These are phyloP conservation scores for Nicotiana attenuata DNA, from an alignment of 257 asterid species.

Conservation along the genomic window DNA sequence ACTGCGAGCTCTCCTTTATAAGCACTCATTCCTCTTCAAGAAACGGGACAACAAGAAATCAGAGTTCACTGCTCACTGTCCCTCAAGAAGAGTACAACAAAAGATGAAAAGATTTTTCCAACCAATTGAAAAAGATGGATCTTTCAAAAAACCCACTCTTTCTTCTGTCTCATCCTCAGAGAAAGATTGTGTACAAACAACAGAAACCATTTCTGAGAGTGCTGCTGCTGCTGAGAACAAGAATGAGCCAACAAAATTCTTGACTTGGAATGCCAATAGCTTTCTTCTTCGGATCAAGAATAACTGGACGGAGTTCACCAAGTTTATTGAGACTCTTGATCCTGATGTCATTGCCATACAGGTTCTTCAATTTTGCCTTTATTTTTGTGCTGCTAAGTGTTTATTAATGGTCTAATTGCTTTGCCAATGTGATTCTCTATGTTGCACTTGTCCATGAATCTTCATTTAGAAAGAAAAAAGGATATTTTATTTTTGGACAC, in stretches of 20 bases:
- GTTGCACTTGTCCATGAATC: background rate
- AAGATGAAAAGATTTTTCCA: slow-evolving; percentile 85
- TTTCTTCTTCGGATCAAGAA: slow-evolving; percentile 72
- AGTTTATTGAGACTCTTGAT: slow-evolving; percentile 58
- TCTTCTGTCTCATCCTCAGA: slow-evolving; percentile 29
- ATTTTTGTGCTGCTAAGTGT: background rate
- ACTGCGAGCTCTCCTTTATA: background rate
- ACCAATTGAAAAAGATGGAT: slow-evolving; percentile 69
- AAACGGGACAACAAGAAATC: background rate
- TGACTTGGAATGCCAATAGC: slow-evolving; percentile 96
- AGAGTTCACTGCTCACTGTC: background rate
- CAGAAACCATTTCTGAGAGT: slow-evolving; percentile 24
- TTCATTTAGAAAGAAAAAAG: background rate
- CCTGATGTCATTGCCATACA: slow-evolving; percentile 93
- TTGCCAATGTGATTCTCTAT: background rate
- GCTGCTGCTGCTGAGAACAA: slow-evolving; percentile 26
- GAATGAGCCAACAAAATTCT: slow-evolving; percentile 66
- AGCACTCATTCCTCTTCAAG: background rate
- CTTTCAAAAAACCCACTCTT: slow-evolving; percentile 59
- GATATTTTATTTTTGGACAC: background rate
- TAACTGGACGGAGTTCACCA: slow-evolving; percentile 65
- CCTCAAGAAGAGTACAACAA: background rate
- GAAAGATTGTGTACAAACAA: slow-evolving; percentile 19
- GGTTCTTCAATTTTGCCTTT: slow-evolving; percentile 30
- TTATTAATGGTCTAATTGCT: background rate